These are phyloP conservation scores for Fusarium guadeloupense DNA, from an alignment of 2,329 filamentous ascomycete species.

Conservation along the genomic window DNA sequence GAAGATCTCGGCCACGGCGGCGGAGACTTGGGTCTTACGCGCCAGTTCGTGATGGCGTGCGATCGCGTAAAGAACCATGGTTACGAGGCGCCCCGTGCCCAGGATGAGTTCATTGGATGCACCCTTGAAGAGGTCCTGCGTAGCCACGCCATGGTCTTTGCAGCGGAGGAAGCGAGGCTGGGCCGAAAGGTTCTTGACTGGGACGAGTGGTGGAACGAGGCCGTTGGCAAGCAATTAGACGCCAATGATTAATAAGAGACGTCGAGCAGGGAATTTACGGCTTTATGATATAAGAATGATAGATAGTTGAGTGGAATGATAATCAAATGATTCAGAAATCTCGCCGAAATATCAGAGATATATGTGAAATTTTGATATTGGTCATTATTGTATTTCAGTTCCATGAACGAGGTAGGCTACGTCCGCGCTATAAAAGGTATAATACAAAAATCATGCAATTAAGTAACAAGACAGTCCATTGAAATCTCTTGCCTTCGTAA, in stretches of 20 bases:
- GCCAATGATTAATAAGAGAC: not conserved
- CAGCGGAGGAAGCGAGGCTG: conserved; percentile 85
- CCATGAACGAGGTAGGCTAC: conserved; percentile 18
- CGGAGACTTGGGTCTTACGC: conserved; percentile 67
- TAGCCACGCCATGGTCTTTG: conserved; percentile 93
- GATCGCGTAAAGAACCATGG: conserved; percentile 78
- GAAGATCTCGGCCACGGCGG: conserved; percentile 54
- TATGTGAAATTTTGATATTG: not conserved
- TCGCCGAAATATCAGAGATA: not conserved
- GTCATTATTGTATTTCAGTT: conserved; percentile 17
- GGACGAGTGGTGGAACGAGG: conserved; percentile 74
- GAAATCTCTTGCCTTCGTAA: conserved; percentile 1
- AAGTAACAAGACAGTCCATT: conserved; percentile 21
- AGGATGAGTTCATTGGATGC: conserved; percentile 80
- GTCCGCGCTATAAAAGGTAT: conserved; percentile 29
- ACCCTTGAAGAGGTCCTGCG: conserved; percentile 86
- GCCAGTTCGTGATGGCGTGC: conserved; percentile 85
- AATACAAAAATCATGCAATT: conserved; percentile 28
- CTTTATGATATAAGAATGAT: not conserved
- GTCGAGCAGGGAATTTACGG: not conserved
- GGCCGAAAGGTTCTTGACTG: conserved; percentile 77
- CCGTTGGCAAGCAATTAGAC: conserved; percentile 41
- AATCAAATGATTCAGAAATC: not conserved
- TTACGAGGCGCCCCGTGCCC: conserved; percentile 74
- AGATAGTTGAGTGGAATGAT: not conserved